Conservation (phyloP, 2,329 filamentous ascomycete genomes). For the Ceratocystis huliohia region DNA sequence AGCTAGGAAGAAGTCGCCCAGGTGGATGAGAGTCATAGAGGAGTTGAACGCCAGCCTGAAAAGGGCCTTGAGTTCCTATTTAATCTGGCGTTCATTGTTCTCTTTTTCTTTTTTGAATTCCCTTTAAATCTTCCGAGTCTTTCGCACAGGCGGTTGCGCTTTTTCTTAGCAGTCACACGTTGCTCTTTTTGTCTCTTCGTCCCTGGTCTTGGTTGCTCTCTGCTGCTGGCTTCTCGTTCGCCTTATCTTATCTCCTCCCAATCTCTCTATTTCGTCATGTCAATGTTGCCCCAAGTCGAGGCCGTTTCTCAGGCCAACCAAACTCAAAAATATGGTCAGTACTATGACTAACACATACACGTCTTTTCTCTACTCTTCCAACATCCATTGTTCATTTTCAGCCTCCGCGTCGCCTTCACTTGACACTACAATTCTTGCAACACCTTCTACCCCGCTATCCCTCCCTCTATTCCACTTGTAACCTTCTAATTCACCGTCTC, state of each 20-base stretch:
- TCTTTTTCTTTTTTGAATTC: background rate
- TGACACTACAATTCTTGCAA: no score
- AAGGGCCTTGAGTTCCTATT: background rate
- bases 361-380: background rate
- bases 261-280: constrained; percentile 8
- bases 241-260: background rate
- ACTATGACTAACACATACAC: background rate
- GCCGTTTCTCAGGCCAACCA: constrained; percentile 6
- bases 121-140: background rate
- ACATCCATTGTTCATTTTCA: background rate
- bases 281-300: constrained; percentile 7
- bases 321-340: constrained; percentile 24
- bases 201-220: background rate
- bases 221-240: background rate
- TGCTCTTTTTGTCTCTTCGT: background rate
- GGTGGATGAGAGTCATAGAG: constrained; percentile 2
- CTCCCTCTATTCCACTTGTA: background rate
- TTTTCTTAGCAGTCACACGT: background rate
- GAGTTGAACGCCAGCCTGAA: background rate
- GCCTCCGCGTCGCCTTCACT: background rate
- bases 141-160: no score
- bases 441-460: no score
- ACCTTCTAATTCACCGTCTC: constrained; percentile 6
- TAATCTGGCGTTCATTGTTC: background rate
- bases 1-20: background rate